These are phyloP conservation scores for Diplodia mutila DNA, from an alignment of 2,329 filamentous ascomycete genomes.

Conservation along the genomic window DNA sequence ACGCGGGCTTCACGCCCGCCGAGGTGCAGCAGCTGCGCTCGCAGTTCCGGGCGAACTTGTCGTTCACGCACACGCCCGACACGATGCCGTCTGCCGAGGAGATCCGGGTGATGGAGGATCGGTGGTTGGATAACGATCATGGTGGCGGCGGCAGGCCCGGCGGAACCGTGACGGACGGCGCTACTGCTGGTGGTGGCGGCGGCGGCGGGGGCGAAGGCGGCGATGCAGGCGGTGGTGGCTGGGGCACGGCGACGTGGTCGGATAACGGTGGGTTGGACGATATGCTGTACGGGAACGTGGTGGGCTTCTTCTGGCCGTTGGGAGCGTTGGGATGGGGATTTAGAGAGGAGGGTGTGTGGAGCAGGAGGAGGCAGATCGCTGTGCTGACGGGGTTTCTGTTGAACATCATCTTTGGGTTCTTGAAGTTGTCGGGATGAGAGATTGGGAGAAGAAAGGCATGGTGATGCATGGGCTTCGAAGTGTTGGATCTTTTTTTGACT, in stretches of 20 bases:
- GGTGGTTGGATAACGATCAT: constrained; percentile 73
- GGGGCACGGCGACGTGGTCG: constrained; percentile 57
- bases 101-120: constrained; percentile 79
- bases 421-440: constrained; percentile 47
- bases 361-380: constrained; percentile 79
- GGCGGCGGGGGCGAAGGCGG: constrained; percentile 41
- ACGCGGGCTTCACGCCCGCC: constrained; percentile 76
- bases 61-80: constrained; percentile 81
- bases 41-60: constrained; percentile 86
- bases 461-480: neutral
- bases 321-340: constrained; percentile 84
- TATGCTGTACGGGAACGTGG: constrained; percentile 82
- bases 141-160: constrained; percentile 32
- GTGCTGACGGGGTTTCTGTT: constrained; percentile 83
- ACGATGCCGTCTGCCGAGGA: constrained; percentile 81
- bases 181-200: constrained; percentile 36
- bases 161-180: constrained; percentile 34
- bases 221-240: constrained; percentile 46
- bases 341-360: constrained; percentile 86
- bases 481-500: neutral
- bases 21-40: constrained; percentile 85
- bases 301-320: constrained; percentile 94
- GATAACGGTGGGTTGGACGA: constrained; percentile 73
- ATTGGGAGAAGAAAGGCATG: neutral
- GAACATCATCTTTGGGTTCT: constrained; percentile 74